Conservation (phyloP, 108 stramenopile genomes). For the Schizochytrium sp. region DNA sequence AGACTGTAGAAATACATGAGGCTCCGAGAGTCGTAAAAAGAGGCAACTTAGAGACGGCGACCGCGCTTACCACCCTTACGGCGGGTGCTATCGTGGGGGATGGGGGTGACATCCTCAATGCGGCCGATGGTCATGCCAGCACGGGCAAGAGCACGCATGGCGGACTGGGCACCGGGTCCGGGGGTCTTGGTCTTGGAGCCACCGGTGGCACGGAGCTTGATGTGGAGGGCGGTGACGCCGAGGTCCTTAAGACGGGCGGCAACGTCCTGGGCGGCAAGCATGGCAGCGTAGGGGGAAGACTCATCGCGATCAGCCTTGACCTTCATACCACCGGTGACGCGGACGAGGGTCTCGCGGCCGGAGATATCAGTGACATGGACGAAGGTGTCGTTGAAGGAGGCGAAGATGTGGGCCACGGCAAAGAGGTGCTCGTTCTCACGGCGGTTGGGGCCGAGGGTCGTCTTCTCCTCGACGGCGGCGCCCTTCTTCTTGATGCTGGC, state of each 20-base stretch:
- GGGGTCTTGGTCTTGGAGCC: slow-evolving; percentile 95
- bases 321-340: slow-evolving; percentile 99
- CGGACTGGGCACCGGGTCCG: slow-evolving; percentile 98
- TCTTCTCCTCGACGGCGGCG: slow-evolving; percentile 58
- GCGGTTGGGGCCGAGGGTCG: slow-evolving; percentile 78
- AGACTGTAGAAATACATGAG: background rate
- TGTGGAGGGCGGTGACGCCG: slow-evolving; percentile 98
- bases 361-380: slow-evolving; percentile 99
- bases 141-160: slow-evolving; percentile 95
- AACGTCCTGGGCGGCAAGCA: slow-evolving; percentile 99
- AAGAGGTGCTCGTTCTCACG: slow-evolving; percentile 97
- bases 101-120: slow-evolving; percentile 99
- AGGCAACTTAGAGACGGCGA: slow-evolving; percentile 91
- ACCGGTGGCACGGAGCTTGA: slow-evolving; percentile 99
- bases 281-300: slow-evolving; percentile 98
- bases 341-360: slow-evolving; percentile 98
- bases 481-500: slow-evolving; percentile 51
- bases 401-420: slow-evolving; percentile 99
- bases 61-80: slow-evolving; percentile 98
- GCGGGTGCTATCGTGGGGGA: slow-evolving; percentile 98
- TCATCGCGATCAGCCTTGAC: slow-evolving; percentile 99
- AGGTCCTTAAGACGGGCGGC: slow-evolving; percentile 94
- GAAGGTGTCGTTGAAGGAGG: slow-evolving; percentile 99
- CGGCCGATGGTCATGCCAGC: slow-evolving; percentile 99
- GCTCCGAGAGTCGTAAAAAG: background rate